Base-by-base conservation (phyloP, 2,329 filamentous ascomycete species). In the Ophiognomonia clavigignenti-juglandacearum region DNA sequence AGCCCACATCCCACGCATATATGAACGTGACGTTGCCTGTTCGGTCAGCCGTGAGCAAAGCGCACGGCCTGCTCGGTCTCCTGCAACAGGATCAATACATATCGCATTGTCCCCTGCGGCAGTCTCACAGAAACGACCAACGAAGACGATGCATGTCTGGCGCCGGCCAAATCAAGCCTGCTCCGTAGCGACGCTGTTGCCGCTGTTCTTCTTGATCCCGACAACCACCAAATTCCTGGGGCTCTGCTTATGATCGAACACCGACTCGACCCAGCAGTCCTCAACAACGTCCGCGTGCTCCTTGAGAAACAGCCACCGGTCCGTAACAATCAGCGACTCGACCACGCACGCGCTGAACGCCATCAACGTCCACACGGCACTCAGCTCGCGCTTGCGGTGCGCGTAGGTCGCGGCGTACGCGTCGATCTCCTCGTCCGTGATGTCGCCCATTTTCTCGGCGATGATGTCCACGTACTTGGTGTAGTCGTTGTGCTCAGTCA, bases 211-310 rank as follows among this genome's bases (percentile, higher is more conserved):
- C 70, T 96, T 96, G 41, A 97, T 77, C 1, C 92, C 93, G 24
- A 97, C 91, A 4, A 98, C 86, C 2, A 95, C 92, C 59, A 97
- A 65, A 66, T 98, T 97, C 53, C 93, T 75, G 39, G 93, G 93
- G 63, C 90, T 96, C 61, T 86, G 68, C 31, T 69, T 71, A 64
- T 95, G 96, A 56, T 95, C 89, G 69, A 97, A 97, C 4, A 96
- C 90, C 1, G 86, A 76, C 70, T 97, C 89, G 5, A 96, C 91
- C 93, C 93, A 98, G 50, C 83, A 86, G 54, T 86, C 77, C 54
- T 78, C 70, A 37, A 90, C 83, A 6, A 84, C 69, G 35, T 85
- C 78, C 41, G 69, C 59, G 56, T 95, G 87, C 68, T 98, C 92
- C 48, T 73, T 78, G 56, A 98, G 70, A 68, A 85, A 98, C 52